Evolutionary conservation across 2,329 filamentous ascomycete species (phyloP), one percentile per base, ranked within the genome.

Genomic region (Pyricularia pennisetigena): DNA sequence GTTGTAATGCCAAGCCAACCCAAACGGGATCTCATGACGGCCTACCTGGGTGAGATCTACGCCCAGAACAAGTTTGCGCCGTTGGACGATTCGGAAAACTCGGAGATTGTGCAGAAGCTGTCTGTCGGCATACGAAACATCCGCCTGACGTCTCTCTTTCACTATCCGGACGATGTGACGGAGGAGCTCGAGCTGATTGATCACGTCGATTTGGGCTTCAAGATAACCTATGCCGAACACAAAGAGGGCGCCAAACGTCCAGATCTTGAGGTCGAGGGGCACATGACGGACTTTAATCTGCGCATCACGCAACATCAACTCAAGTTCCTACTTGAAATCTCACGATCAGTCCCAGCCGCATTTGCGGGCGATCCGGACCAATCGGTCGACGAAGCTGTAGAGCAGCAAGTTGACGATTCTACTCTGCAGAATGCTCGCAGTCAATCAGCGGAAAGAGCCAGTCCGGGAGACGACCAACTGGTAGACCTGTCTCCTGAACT

Each of bases 111-210:
- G 35, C 99, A 97, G 83, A 93, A 96, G 76, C 85, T 99, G 20
- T 91, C 91, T 2, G 90, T 93, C 23, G 95, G 95, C 26, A 94
- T 99, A 72, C 88, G 94, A 68, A 97, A 99, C 70, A 93, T 97
- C 70, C 89, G 92, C 41, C 82, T 99, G 30, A 97, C 93, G 0
- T 98, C 94, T 0, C 89, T 92, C 68, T 93, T 98, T 74, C 87
- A 97, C 75, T 98, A 96, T 73, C 78, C 86, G 0, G 83, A 88
- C 2, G 86, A 88, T 41, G 79, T 86, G 68, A 87, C 87, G 0
- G 95, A 99, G 77, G 93, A 97, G 76, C 82, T 99, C 8, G 93
- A 99, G 76, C 90, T 99, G 82, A 97, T 99, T 72, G 94, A 99
- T 74, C 93, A 97, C 73, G 93, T 99, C 14, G 95, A 99, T 76